Base-by-base conservation (phyloP, 176 grass and related monocot genomes). In the Musa acuminata region DNA sequence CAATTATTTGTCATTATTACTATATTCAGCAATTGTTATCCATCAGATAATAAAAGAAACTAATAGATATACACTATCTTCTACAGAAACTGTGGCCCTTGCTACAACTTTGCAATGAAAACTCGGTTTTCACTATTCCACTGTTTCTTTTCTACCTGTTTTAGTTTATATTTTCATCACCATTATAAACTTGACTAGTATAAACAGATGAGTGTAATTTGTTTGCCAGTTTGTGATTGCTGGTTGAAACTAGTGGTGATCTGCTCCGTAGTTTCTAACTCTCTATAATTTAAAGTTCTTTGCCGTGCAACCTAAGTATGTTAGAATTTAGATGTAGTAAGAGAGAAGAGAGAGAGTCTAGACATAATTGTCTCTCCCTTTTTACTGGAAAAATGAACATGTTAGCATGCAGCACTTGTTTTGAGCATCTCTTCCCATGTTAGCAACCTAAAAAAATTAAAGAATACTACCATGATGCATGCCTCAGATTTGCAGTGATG, bases 31-130 rank as follows among this genome's bases (percentile, higher is more conserved):
- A 65, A 8, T 23, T 70, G 21, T 51, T 70, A 24, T 70, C 25
- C 67, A 69, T 70, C 48, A 50, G 67, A 51, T 9, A 70, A n/a
- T 49, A 70, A 9, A 50, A 70, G 35, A 70, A 70, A 50, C 14
- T 50, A 50, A 9, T 2, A 21, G 25, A 0, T 2, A 63, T 63
- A 35, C 0, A 35, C 29, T 24, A 13, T 65, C 21, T 12, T 65
- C 23, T 65, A 65, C 62, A 13, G 11, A 65, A 65, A 26, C 1
- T 65, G 23, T 12, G 23, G 11, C 11, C 26, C 23, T 26, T 65
- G 11, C 21, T 12, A 65, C 10, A 35, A 35, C 29, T 35, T 26
- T 26, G 62, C 2, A n/a, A 65, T 26, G 23, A 65, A 26, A 27
- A 65, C 8, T 65, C 13, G 62, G 0, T 65, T 26, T 12, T 25